A percentile compares a stretch with the other conserved stretches of the same genome.
phyloP scores from a whole-genome alignment of 441 rosid genomes.

The Populus trichocarpa region DNA sequence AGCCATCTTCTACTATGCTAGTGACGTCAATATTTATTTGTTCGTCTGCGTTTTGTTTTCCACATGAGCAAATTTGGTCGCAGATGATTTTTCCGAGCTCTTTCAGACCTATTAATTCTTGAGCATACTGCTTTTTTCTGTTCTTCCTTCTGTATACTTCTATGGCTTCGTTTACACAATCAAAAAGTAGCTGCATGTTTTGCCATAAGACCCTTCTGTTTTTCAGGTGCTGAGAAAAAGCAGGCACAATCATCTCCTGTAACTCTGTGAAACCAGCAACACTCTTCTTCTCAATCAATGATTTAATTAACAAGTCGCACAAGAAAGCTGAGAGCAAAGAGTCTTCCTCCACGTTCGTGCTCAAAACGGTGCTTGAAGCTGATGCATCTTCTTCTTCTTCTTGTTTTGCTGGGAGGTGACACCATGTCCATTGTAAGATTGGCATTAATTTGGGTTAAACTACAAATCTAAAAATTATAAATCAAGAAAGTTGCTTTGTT shows the following conservation, averaged over 20 bases:
- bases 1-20: slow-evolving; percentile 19
- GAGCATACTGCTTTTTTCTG: slow-evolving; percentile 2
- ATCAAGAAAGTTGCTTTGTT: neutral
- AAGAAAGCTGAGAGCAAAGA: slow-evolving; percentile 18
- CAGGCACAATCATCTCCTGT: slow-evolving; percentile 4
- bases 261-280: slow-evolving; percentile 12
- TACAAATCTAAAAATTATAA: neutral
- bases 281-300: slow-evolving; percentile 18
- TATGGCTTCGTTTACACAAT: slow-evolving; percentile 9
- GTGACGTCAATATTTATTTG: slow-evolving; percentile 10
- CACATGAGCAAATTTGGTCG: slow-evolving; percentile 15
- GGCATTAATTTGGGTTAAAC: neutral
- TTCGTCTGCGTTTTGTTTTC: slow-evolving; percentile 13
- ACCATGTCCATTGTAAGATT: slow-evolving; percentile 15
- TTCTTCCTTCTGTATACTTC: neutral
- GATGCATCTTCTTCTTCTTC: slow-evolving; percentile 7
- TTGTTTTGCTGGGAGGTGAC: neutral
- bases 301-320: slow-evolving; percentile 8
- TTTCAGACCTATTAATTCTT: slow-evolving; percentile 11
- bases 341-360: slow-evolving; percentile 4
- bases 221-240: slow-evolving; percentile 10
- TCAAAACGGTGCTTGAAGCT: slow-evolving; percentile 7
- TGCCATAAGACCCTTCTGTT: slow-evolving; percentile 16
- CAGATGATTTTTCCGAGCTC: slow-evolving; percentile 21
- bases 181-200: slow-evolving; percentile 17